phyloP scores from a whole-genome alignment of 305 asterid genomes.

The Fraxinus baroniana region DNA sequence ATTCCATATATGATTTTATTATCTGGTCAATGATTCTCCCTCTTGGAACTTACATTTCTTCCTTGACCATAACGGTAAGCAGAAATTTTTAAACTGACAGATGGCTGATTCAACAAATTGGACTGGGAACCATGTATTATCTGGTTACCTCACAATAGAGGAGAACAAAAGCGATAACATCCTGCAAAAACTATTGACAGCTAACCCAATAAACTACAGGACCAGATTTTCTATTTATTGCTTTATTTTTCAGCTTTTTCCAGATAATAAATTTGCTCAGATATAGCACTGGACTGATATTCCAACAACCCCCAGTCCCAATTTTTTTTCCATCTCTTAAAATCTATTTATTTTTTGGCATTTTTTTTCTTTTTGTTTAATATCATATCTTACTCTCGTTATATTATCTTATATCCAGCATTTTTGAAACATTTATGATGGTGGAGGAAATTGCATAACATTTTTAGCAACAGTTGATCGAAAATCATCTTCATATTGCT shows the following conservation, averaged over 20 bases:
- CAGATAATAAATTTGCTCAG: not conserved
- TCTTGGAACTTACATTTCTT: conserved; percentile 2
- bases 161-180: not conserved
- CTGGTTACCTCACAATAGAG: not conserved
- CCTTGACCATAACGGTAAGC: not conserved
- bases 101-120: not conserved
- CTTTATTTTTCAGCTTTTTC: not conserved
- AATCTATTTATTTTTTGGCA: not conserved
- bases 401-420: not conserved
- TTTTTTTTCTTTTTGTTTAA: not conserved
- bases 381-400: not conserved
- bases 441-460: not conserved
- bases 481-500: too few relatives aligned
- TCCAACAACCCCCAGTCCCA: not conserved
- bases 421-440: not conserved
- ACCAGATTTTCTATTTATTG: not conserved
- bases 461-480: too few relatives aligned
- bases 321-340: not conserved
- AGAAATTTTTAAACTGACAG: not conserved
- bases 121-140: not conserved
- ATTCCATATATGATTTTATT: not conserved
- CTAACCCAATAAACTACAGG: not conserved
- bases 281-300: not conserved
- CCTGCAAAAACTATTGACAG: not conserved
- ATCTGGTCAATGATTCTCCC: not conserved